These are phyloP conservation scores for Blastobotrys persicus DNA, from an alignment of 1,139 yeast species.

Conservation along the genomic window DNA sequence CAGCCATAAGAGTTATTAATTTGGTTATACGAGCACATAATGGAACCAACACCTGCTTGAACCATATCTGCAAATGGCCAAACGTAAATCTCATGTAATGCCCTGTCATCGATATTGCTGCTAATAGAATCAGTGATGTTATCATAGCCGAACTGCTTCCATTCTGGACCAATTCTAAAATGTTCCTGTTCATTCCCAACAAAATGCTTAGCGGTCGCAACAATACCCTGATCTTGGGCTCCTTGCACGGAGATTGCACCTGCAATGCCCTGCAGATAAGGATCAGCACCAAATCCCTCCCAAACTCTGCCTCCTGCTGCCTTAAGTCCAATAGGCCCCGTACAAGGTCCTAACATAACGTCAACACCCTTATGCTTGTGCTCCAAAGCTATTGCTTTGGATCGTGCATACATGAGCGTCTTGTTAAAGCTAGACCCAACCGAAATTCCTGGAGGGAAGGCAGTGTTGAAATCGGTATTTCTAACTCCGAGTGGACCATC, in stretches of 20 bases:
- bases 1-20: constrained; percentile 60
- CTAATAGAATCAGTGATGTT: constrained; percentile 17
- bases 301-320: constrained; percentile 66
- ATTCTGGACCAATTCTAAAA: constrained; percentile 38
- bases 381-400: constrained; percentile 58
- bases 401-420: constrained; percentile 51
- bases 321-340: constrained; percentile 62
- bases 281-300: constrained; percentile 67
- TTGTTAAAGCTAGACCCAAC: constrained; percentile 59
- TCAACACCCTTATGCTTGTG: constrained; percentile 58
- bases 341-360: constrained; percentile 58
- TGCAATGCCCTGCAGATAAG: constrained; percentile 57
- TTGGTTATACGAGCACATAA: constrained; percentile 62
- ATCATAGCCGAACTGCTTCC: neutral
- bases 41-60: constrained; percentile 60
- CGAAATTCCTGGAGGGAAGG: constrained; percentile 59
- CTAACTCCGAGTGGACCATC: constrained; percentile 68
- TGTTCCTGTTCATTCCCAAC: constrained; percentile 66
- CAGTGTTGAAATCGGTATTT: constrained; percentile 55
- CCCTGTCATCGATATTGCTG: constrained; percentile 57
- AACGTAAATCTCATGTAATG: constrained; percentile 59
- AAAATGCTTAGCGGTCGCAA: constrained; percentile 55
- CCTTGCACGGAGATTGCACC: constrained; percentile 56
- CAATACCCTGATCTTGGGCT: constrained; percentile 56
- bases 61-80: constrained; percentile 70